Evolutionary conservation across 495 filamentous ascomycete genomes (phyloP), one percentile per base, ranked within the genome.

Genomic region (Podospora comata): DNA sequence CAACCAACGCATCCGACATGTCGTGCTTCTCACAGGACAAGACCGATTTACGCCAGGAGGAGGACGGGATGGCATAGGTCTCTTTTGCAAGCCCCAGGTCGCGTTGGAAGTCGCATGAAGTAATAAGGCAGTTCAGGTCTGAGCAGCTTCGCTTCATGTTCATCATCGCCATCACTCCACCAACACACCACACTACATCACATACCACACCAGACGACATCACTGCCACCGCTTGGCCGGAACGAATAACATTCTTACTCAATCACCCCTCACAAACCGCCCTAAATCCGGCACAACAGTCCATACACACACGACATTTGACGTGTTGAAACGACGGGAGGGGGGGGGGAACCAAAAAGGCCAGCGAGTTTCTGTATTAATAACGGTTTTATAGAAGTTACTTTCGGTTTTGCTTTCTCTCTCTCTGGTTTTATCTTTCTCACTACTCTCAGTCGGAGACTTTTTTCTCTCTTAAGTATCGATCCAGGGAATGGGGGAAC

Each of bases 381-480:
- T 68, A 68, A 61, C 27, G 59, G 56, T 27, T 58, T 16, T 26
- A 65, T 64, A 68, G 66, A 67, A 62, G 28, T 48, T 34, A 16
- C 19, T 34, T 19, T 39, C 61, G 54, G 19, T 16, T 58, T 20
- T 64, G 60, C 57, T 19, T 55, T 44, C 11, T 20, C 58, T 58
- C 7, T n/a, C n/a, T 58, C 26, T 44, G 28, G 64, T 32, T 32
- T 0, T 32, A n/a, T 56, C 30, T 19, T 32, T 64, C 34, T 59
- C 60, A 71, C 13, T 48, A 48, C 39, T 48, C 30, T 7, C 30
- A 32, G 30, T 7, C 30, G 30, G 30, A 23, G 30, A 3, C 30
- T 32, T 32, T 32, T 32, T 32, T 32, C 7, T 7, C 30, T 32
- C 30, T 32, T 3, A 32, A 5, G 7, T 23, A 23, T 23, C 23